Evolutionary conservation across 2,329 filamentous ascomycete genomes (phyloP), one percentile per base, ranked within the genome.

Genomic region (Phyllosticta citrichinensis): DNA sequence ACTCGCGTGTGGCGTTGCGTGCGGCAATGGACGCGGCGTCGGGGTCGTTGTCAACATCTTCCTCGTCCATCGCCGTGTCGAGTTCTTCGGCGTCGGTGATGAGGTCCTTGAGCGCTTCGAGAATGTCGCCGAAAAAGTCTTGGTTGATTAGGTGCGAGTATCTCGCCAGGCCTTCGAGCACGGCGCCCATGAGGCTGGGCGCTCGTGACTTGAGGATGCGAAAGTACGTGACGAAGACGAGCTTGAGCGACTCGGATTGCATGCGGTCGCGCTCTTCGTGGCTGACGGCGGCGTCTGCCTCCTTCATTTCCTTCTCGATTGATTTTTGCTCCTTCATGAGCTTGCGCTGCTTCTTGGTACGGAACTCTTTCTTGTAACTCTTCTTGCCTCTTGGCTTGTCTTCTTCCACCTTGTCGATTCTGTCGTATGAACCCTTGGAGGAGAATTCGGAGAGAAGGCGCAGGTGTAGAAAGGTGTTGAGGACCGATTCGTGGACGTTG

Each of bases 141-240:
- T 99, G 91, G 77, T 99, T 99, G 80, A 99, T 99, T 63, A 99
- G 82, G 72, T 97, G 94, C 3, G 92, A 87, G 71, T 96, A 99
- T 71, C 91, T 91, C 57, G 93, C 92, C 22, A 99, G 79, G 27
- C 94, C 94, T 77, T 97, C 94, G 5, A 99, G 82, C 0, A 97
- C 92, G 14, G 93, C 92, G n/a, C 94, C 94, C 90, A 97, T 97
- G 19, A 99, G 83, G 66, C 88, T 85, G 14, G 90, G 87, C 24
- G 85, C 82, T 25, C 91, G 85, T 59, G 86, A 81, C 77, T 97
- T 97, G 52, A 99, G 79, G 60, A 97, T 93, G 58, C 92, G 87
- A 75, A 99, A 97, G 77, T 99, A 99, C 2, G 87, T 88, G 17
- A 89, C 89, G 71, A 99, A 99, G 11, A 99, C 94, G 62, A 97